Percentiles rank a stretch among this genome's conserved stretches.
Evolutionary conservation across 192 early-diverging fungal genomes (phyloP).

Genomic region (Allomyces arbusculus): DNA sequence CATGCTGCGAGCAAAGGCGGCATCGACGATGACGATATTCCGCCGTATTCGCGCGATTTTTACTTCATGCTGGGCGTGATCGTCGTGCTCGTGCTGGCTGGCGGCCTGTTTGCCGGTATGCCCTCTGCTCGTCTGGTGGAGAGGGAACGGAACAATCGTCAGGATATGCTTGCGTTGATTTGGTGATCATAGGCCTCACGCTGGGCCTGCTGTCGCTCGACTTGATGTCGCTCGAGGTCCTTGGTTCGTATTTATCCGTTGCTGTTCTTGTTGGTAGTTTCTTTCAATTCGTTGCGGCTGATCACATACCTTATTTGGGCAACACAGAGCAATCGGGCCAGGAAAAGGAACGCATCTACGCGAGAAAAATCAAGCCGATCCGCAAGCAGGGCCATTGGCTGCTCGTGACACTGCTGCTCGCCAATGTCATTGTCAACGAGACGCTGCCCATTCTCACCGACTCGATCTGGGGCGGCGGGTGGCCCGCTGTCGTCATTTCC

Average conservation of each 20-base stretch:
- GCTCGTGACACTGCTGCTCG: constrained; percentile 72
- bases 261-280: background rate
- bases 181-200: constrained; percentile 20
- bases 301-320: background rate
- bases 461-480: constrained; percentile 45
- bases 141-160: no score
- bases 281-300: background rate
- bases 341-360: constrained; percentile 19
- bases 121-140: background rate
- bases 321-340: background rate
- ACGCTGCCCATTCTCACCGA: constrained; percentile 72
- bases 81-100: constrained; percentile 45
- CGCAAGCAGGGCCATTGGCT: constrained; percentile 84
- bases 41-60: constrained; percentile 9
- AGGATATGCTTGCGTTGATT: no score
- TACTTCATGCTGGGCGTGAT: constrained; percentile 27
- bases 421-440: constrained; percentile 91
- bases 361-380: constrained; percentile 64
- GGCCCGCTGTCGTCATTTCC: constrained; percentile 62
- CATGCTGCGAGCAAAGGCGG: no score
- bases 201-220: constrained; percentile 68
- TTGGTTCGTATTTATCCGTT: background rate
- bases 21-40: no score
- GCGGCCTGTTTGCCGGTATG: constrained; percentile 54
- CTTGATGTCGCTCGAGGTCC: constrained; percentile 1